phyloP scores from a whole-genome alignment of 306 rosid species.

The Styphnolobium japonicum region DNA sequence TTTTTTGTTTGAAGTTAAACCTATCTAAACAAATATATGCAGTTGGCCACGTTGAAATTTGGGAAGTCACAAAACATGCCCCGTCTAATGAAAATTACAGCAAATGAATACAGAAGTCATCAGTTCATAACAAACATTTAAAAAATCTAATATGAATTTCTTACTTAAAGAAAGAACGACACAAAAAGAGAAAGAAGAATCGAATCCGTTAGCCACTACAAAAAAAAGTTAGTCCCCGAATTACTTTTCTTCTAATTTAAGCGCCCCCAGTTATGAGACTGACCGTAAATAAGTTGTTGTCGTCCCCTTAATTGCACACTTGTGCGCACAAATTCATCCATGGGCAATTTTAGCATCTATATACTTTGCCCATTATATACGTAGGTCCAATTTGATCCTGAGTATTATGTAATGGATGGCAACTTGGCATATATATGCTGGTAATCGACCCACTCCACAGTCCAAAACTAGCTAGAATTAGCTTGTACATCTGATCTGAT shows the following conservation, averaged over 20 bases:
- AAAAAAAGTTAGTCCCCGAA: constrained; percentile 18
- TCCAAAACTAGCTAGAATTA: background rate
- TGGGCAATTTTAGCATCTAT: background rate
- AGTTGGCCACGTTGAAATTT: background rate
- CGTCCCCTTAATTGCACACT: background rate
- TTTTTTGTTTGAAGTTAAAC: too few relatives aligned
- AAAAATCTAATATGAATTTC: background rate
- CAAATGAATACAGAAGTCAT: background rate
- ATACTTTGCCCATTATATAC: background rate
- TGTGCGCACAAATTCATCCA: background rate
- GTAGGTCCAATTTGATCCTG: background rate
- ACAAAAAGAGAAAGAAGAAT: background rate
- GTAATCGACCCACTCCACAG: background rate
- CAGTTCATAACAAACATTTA: background rate
- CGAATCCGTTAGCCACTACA: constrained; percentile 8
- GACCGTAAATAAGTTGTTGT: background rate
- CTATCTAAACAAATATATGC: background rate
- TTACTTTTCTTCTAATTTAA: background rate
- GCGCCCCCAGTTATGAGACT: background rate
- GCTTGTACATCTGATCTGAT: background rate
- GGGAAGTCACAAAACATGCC: background rate
- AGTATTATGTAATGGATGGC: background rate
- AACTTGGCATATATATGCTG: too few relatives aligned
- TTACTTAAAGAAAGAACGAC: background rate
- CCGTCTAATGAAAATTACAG: background rate